These are phyloP conservation scores for Russula lepida DNA, from an alignment of 768 basidiomycete genomes.

Conservation along the genomic window DNA sequence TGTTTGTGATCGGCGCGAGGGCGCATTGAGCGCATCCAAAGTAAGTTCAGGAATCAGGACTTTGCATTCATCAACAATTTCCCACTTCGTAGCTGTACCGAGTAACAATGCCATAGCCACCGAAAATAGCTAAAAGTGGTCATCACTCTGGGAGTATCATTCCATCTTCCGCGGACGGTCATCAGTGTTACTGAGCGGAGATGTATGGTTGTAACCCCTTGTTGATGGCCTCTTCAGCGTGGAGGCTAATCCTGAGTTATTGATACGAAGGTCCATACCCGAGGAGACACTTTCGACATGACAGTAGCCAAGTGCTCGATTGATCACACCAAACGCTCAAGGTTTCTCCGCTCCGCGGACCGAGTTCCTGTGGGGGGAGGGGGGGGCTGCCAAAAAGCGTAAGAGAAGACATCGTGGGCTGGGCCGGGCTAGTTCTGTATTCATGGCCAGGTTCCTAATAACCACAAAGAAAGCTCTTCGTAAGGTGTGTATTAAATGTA, in stretches of 20 bases:
- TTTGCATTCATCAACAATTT: neutral
- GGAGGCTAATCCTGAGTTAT: neutral
- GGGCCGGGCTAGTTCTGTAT: neutral
- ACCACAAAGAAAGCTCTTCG: neutral
- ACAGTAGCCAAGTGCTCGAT: neutral
- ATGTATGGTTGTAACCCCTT: neutral
- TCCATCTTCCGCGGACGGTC: neutral
- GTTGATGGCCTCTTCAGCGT: neutral
- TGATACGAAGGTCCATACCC: neutral
- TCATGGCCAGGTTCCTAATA: neutral
- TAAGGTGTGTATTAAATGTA: neutral
- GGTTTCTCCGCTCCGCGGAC: constrained; percentile 17
- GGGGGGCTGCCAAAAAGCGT: neutral
- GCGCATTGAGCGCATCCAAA: neutral
- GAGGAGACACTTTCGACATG: neutral
- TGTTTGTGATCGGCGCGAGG: neutral
- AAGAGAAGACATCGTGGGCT: neutral
- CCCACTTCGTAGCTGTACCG: neutral
- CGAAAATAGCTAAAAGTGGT: neutral
- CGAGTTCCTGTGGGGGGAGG: neutral
- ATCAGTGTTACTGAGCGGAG: neutral
- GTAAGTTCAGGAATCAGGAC: neutral
- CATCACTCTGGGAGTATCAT: neutral
- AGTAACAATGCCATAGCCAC: neutral
- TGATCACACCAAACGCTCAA: constrained; percentile 2